These are phyloP conservation scores for Parasarocladium wereldwijsianum DNA, from an alignment of 2,329 filamentous ascomycete species.

Conservation along the genomic window DNA sequence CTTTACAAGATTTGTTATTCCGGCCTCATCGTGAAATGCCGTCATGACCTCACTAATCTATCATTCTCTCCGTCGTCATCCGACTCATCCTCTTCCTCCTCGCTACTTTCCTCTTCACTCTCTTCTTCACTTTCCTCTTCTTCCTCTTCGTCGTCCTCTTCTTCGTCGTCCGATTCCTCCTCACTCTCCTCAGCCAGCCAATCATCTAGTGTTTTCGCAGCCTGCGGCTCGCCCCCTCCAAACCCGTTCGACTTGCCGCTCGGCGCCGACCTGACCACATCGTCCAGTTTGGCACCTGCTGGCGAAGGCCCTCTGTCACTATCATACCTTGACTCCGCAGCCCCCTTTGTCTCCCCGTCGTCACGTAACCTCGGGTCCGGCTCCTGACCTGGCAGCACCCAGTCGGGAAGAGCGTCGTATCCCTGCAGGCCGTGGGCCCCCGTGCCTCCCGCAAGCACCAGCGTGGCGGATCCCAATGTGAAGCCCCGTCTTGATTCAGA, in stretches of 20 bases:
- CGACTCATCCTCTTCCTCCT: slow-evolving; percentile 33
- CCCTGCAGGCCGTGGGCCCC: slow-evolving; percentile 62
- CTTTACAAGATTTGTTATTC: not conserved
- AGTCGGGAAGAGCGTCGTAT: slow-evolving; percentile 67
- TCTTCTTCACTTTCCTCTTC: slow-evolving; percentile 34
- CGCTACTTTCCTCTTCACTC: slow-evolving; percentile 34
- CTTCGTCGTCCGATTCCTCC: slow-evolving; percentile 39
- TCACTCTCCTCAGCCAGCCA: slow-evolving; percentile 69
- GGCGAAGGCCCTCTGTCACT: slow-evolving; percentile 25
- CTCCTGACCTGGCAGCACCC: slow-evolving; percentile 69
- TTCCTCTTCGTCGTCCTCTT: slow-evolving; percentile 34
- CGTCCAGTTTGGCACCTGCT: slow-evolving; percentile 50
- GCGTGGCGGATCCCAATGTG: slow-evolving; percentile 67
- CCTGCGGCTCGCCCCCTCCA: slow-evolving; percentile 34
- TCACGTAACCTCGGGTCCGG: slow-evolving; percentile 64
- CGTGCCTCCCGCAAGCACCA: slow-evolving; percentile 66
- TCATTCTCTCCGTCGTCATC: slow-evolving; percentile 30
- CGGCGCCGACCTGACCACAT: slow-evolving; percentile 25
- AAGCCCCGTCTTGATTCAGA: slow-evolving; percentile 70
- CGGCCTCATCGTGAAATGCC: slow-evolving; percentile 9
- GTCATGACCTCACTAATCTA: slow-evolving; percentile 25
- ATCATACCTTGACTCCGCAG: slow-evolving; percentile 15
- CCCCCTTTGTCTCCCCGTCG: slow-evolving; percentile 15
- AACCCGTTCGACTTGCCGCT: slow-evolving; percentile 35
- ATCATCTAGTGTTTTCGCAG: slow-evolving; percentile 80